phyloP scores from a whole-genome alignment of 805 yeast genomes.

The Monosporozyma aquatica region DNA sequence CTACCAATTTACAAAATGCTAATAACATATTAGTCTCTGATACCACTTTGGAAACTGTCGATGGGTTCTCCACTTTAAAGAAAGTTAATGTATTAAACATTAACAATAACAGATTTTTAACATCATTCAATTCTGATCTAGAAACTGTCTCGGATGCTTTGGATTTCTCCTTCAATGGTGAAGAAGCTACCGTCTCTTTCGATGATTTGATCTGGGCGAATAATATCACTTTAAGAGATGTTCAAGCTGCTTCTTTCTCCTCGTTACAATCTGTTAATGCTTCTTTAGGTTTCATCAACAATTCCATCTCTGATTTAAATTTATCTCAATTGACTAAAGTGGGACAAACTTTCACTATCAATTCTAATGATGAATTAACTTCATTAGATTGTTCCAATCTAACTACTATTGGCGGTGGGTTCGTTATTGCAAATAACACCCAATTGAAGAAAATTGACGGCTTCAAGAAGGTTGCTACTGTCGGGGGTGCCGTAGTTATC shows the following conservation, averaged over 20 bases:
- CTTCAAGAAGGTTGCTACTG: slow-evolving; percentile 61
- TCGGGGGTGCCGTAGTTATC: slow-evolving; percentile 83
- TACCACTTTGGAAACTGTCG: slow-evolving; percentile 58
- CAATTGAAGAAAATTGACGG: slow-evolving; percentile 55
- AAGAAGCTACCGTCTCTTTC: slow-evolving; percentile 57
- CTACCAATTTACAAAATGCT: slow-evolving; percentile 68
- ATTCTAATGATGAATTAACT: slow-evolving; percentile 64
- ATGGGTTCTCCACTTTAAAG: slow-evolving; percentile 46
- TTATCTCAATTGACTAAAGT: slow-evolving; percentile 47
- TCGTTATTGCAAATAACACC: slow-evolving; percentile 79
- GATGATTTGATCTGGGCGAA: slow-evolving; percentile 74
- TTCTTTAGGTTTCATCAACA: slow-evolving; percentile 72
- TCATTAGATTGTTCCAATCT: slow-evolving; percentile 61
- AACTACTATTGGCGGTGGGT: slow-evolving; percentile 83
- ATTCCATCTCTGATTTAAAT: slow-evolving; percentile 49
- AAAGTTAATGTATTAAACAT: slow-evolving; percentile 55
- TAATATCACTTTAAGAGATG: slow-evolving; percentile 78
- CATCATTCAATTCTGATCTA: slow-evolving; percentile 61
- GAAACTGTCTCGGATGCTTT: slow-evolving; percentile 64
- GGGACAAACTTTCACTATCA: slow-evolving; percentile 75
- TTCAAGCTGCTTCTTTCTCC: slow-evolving; percentile 61
- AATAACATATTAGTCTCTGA: slow-evolving; percentile 62
- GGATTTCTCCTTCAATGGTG: slow-evolving; percentile 80
- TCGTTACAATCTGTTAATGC: slow-evolving; percentile 66
- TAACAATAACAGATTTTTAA: slow-evolving; percentile 83